Base-by-base conservation (phyloP, 352 stramenopile genomes). In the Globisporangium spiculum region DNA sequence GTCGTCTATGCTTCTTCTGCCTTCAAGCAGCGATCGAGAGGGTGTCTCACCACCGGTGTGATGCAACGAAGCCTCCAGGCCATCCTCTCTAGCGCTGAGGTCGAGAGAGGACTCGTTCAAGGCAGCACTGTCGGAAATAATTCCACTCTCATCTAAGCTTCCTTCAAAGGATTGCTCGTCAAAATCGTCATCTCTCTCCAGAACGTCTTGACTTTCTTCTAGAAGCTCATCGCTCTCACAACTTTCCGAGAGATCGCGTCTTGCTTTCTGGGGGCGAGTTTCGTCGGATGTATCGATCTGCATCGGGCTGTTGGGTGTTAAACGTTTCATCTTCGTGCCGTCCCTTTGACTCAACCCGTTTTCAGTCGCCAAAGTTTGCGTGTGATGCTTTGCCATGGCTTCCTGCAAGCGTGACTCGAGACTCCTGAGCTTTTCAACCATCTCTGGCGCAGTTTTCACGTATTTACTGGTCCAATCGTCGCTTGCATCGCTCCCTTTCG, bases 381-480 rank as follows among this genome's bases (percentile, higher is more conserved):
- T 3, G 14, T 22, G 53, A 18, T 46, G 16, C 22, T 65, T 22
- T 20, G 5, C 20, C 3, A 72, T 27, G 71, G 65, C 72, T 63
- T 88, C 75, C 41, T 80, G 74, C 70, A 88, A 73, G 5, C 59
- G 71, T 7, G 55, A 64, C 68, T 90, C 79, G 6, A 90, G 71
- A 20, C 67, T 74, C 9, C 71, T 65, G 9, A 92, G 78, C 24
- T 78, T 81, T 20, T 78, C 54, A 10, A 80, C 75, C 65, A 89
- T 78, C 22, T 80, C 72, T 1, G 84, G 84, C 6, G 80, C 78
- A n/a, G 77, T 71, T 8, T 72, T 73, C 10, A 75, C 73, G 34
- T 90, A 92, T 56, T 87, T 88, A 22, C 74, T 73, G 60, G 83
- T 75, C 78, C 78, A 73, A 12, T 44, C 44, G 12, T 55, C 32